Evolutionary conservation across 2,329 filamentous ascomycete species (phyloP).

Genomic region (Aspergillus sp.): DNA sequence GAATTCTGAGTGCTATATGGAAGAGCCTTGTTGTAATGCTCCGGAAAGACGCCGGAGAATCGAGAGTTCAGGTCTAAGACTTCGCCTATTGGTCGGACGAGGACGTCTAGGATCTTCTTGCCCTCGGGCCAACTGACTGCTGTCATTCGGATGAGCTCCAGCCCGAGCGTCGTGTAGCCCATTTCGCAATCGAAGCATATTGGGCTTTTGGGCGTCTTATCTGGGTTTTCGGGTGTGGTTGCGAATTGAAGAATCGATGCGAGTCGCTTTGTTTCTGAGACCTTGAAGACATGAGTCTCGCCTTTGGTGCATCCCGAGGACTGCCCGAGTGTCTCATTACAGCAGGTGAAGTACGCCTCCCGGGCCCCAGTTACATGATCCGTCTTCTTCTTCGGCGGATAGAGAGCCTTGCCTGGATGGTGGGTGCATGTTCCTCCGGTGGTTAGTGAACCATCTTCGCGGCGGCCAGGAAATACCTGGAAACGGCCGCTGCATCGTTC

Average conservation of each 20-base stretch:
- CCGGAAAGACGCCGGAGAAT: slow-evolving; percentile 81
- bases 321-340: slow-evolving; percentile 70
- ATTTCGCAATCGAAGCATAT: slow-evolving; percentile 96
- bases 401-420: slow-evolving; percentile 73
- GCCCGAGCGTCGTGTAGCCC: slow-evolving; percentile 85
- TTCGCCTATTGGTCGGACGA: slow-evolving; percentile 80
- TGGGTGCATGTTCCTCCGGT: slow-evolving; percentile 76
- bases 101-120: slow-evolving; percentile 72
- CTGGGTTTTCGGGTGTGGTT: slow-evolving; percentile 60
- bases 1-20: slow-evolving; percentile 45
- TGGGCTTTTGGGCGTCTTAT: slow-evolving; percentile 37
- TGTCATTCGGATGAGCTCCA: slow-evolving; percentile 88
- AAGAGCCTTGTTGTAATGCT: slow-evolving; percentile 70
- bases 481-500: slow-evolving; percentile 85
- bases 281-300: slow-evolving; percentile 83
- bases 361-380: slow-evolving; percentile 58
- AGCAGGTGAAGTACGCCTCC: slow-evolving; percentile 73
- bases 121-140: slow-evolving; percentile 83
- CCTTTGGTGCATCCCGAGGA: slow-evolving; percentile 71
- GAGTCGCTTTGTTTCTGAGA: slow-evolving; percentile 71
- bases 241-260: slow-evolving; percentile 78
- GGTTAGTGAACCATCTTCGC: slow-evolving; percentile 71
- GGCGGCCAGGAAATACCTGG: slow-evolving; percentile 84
- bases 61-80: slow-evolving; percentile 88
- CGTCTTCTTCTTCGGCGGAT: slow-evolving; percentile 54